Evolutionary conservation across 2,329 filamentous ascomycete genomes (phyloP).

Genomic region (Xylariaceae sp.): DNA sequence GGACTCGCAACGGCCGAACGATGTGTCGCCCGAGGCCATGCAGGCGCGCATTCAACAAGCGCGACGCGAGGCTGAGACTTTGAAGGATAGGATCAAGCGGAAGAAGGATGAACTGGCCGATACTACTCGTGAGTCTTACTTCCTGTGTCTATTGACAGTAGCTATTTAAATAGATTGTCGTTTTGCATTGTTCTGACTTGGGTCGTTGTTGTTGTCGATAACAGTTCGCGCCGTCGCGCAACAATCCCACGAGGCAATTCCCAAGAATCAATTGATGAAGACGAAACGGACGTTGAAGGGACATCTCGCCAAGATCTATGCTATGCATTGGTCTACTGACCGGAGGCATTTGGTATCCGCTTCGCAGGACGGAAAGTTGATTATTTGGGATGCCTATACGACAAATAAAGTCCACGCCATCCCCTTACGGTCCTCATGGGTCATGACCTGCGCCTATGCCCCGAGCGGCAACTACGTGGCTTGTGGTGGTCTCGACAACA

Average conservation of each 20-base stretch:
- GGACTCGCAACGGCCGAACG: conserved; percentile 61
- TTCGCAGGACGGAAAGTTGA: conserved; percentile 98
- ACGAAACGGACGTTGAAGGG: conserved; percentile 96
- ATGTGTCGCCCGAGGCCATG: conserved; percentile 76
- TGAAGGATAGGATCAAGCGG: conserved; percentile 98
- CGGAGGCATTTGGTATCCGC: conserved; percentile 95
- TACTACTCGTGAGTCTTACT: conserved; percentile 78
- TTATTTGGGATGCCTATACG: conserved; percentile 99
- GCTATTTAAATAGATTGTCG: conserved; percentile 2
- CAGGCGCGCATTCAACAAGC: conserved; percentile 92
- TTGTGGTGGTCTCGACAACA: conserved; percentile 98
- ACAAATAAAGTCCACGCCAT: conserved; percentile 99
- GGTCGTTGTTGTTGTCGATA: conserved; percentile 10
- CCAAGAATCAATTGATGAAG: conserved; percentile 92
- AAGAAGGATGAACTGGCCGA: conserved; percentile 99
- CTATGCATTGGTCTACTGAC: conserved; percentile 99
- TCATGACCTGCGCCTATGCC: conserved; percentile 99
- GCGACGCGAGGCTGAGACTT: conserved; percentile 93
- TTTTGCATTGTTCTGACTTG: conserved; percentile 11
- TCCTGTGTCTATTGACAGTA: conserved; percentile 12
- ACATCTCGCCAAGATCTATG: conserved; percentile 98
- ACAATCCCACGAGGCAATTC: conserved; percentile 88
- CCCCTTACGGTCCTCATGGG: conserved; percentile 95
- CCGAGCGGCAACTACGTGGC: conserved; percentile 98
- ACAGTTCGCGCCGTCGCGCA: conserved; percentile 90